Percentiles rank a stretch among this genome's conserved stretches.
phyloP scores from a whole-genome alignment of 768 basidiomycete genomes.

The Mycena latifolia region DNA sequence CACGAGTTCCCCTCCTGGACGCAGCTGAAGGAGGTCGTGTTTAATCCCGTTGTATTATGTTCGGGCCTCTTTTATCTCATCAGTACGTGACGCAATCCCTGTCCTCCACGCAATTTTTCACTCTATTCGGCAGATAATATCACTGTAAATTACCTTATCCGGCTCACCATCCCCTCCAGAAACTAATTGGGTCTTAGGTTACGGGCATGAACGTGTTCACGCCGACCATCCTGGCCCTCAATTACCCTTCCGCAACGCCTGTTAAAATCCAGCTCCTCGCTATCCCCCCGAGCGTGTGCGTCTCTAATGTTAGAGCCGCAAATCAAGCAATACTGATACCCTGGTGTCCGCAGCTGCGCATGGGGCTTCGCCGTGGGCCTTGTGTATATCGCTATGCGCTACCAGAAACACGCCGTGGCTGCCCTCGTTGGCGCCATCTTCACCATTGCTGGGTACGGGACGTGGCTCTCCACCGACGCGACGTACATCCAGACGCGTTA shows the following conservation, averaged over 20 bases:
- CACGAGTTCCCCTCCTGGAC: slow-evolving; percentile 1
- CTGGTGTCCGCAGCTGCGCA: slow-evolving; percentile 10
- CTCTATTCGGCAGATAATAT: neutral
- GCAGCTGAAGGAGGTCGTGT: neutral
- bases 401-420: neutral
- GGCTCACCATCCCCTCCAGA: neutral
- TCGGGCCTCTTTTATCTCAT: slow-evolving; percentile 9
- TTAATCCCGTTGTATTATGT: slow-evolving; percentile 6
- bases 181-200: neutral
- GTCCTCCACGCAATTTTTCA: neutral
- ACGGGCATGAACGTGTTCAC: slow-evolving; percentile 16
- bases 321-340: no score
- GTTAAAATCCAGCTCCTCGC: slow-evolving; percentile 17
- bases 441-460: slow-evolving; percentile 13
- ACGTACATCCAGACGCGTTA: slow-evolving; percentile 18
- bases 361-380: slow-evolving; percentile 13
- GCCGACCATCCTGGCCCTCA: slow-evolving; percentile 19
- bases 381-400: slow-evolving; percentile 14
- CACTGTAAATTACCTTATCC: neutral
- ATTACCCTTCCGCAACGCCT: slow-evolving; percentile 6
- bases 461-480: slow-evolving; percentile 18
- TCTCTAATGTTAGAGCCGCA: no score
- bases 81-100: neutral
- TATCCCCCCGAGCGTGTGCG: slow-evolving; percentile 5
- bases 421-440: slow-evolving; percentile 12